Evolutionary conservation across 1,284 basidiomycete species (phyloP), one percentile per base, ranked within the genome.

Genomic region (Grifola frondosa): DNA sequence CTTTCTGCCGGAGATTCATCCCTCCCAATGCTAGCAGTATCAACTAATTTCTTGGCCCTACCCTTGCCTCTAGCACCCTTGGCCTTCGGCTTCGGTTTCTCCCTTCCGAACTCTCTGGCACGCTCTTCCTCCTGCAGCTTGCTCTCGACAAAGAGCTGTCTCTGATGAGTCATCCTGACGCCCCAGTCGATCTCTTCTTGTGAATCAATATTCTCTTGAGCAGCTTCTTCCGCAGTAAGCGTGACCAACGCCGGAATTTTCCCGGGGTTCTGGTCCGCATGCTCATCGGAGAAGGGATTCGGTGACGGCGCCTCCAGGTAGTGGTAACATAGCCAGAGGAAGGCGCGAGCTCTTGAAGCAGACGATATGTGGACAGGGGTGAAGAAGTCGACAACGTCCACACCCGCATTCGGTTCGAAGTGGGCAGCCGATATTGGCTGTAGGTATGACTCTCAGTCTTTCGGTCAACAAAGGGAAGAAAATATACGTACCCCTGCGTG

Each of bases 261-360:
- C 20, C 75, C 75, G 1, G 69, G 65, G 54, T 78, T 59, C 42
- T 64, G 58, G 25, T 64, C 65, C 4, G 84, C 72, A 53, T 74
- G 71, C 8, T 73, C 67, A 52, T 87, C 84, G 30, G 75, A 72
- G 57, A 82, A 90, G 4, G 87, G 87, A 58, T 88, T 90, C 16
- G 67, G 61, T 4, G 66, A 65, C 7, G 77, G 67, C 32, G 70
- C 70, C 63, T 91, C 88, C 44, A 90, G 70, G 60, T 91, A 89
- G 58, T 88, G 74, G 60, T 81, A 88, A 42, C 88, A 69, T 31
- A 90, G 73, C 83, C 88, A 91, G 17, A 92, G 75, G 44, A 90
- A 86, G 3, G 77, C 78, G n/a, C 70, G 75, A 1, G 82, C 83
- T 31, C 85, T 78, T 31, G 80, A 79, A 21, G 61, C 59, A 7